Percentiles rank a stretch among this genome's conserved stretches.
These are phyloP conservation scores for Apiospora malaysiana DNA, from an alignment of 2,329 filamentous ascomycete species.

Conservation along the genomic window DNA sequence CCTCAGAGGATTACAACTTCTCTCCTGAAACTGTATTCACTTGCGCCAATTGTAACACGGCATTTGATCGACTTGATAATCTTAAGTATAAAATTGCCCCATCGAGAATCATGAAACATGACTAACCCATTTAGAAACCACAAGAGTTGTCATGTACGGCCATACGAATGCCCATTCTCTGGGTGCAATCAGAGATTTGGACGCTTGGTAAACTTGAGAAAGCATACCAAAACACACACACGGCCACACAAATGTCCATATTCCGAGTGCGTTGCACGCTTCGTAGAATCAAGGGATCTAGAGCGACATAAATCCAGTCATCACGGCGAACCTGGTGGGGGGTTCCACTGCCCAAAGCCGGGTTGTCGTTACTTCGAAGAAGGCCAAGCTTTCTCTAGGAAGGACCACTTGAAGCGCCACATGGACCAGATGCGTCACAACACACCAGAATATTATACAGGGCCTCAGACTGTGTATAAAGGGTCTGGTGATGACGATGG, in stretches of 20 bases:
- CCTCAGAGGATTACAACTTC: not conserved
- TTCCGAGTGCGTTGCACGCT: not conserved
- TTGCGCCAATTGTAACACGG: not conserved
- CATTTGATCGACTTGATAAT: not conserved
- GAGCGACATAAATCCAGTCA: not conserved
- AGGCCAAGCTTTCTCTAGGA: not conserved
- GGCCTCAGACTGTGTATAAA: no score
- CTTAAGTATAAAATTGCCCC: not conserved
- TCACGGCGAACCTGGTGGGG: not conserved
- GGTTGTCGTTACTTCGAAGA: not conserved
- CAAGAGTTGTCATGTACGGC: not conserved
- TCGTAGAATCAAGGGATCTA: not conserved
- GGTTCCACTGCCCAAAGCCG: not conserved
- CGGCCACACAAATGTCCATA: not conserved
- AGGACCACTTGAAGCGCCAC: not conserved
- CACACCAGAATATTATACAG: no score
- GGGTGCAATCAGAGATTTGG: not conserved
- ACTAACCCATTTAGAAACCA: not conserved
- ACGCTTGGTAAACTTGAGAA: not conserved
- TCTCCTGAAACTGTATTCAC: not conserved
- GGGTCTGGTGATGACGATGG: no score
- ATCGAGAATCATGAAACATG: not conserved
- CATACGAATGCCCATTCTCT: not conserved
- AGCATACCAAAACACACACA: not conserved
- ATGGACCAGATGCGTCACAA: not conserved